Evolutionary conservation across 2,329 filamentous ascomycete genomes (phyloP), one percentile per base, ranked within the genome.

Genomic region (Fusarium chuoi): DNA sequence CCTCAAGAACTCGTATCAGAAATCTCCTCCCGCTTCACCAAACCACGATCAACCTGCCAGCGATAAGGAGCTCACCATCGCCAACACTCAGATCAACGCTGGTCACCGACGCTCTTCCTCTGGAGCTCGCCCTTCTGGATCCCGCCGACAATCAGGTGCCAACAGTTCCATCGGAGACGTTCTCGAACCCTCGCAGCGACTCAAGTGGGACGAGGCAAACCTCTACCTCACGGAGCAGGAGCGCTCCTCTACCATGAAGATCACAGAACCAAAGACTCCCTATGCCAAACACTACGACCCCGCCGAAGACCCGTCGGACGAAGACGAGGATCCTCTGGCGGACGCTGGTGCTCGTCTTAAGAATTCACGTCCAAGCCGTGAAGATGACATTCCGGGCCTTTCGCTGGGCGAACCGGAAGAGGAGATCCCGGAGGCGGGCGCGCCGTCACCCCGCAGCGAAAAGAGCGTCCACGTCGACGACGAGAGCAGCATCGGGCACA

Each of bases 131-230:
- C 88, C 88, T 36, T 77, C 82, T 13, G 88, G 89, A 14, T 93
- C 91, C n/a, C 92, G 94, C 62, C 92, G 94, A 57, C 92, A 92
- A 74, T 95, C 93, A 66, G 85, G 85, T 63, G 66, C 26, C 48
- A 83, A 86, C 70, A 83, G 85, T 58, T 81, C 79, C 67, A 82
- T 59, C 44, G 60, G 80, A 60, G 81, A 84, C 68, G 84, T 86
- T 28, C 82, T 85, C 51, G 86, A 88, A 46, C 82, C 86, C 24
- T 91, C 89, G 66, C 92, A 93, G 72, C 92, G 95, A 71, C 88
- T 99, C 76, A 98, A 98, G 85, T 99, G 96, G 96, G 96, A 99
- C 83, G 96, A 99, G 86, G 96, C 94, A 51, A 99, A 99, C 81
- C 89, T 99, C 38, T 99, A 98, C 84, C 89, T 99, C 60, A 96